Evolutionary conservation across 2,329 filamentous ascomycete species (phyloP), one percentile per base, ranked within the genome.

Genomic region (Fusarium napiforme): DNA sequence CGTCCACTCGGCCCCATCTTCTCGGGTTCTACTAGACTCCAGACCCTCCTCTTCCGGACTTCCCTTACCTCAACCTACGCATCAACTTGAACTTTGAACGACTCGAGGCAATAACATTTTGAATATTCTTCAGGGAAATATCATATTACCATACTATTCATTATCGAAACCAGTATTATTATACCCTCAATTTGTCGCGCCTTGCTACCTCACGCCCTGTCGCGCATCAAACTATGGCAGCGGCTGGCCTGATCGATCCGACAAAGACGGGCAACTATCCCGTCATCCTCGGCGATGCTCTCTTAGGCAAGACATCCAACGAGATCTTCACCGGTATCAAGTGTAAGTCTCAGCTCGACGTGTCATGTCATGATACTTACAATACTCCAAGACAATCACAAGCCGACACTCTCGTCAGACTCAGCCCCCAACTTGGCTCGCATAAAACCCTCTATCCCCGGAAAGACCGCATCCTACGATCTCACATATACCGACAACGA

Each of bases 191-290:
- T 30, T n/a, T 19, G 23, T 49, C 11, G 10, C 28, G n/a, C 21
- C 23, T 32, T 26, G 49, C 28, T 21, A 36, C 37, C 37, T 37
- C 45, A 47, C 53, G 26, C n/a, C n/a, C 37, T 23, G 26, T 64
- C 58, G 61, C 60, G 61, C 59, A 61, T 49, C 63, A 59, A 67
- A 69, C 60, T 37, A 69, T 69, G 67, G 80, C 76, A 46, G 63
- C 67, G 72, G 65, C 79, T 79, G 83, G 79, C 74, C 78, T 86
- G 61, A 85, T 91, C 66, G 89, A 92, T 81, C 88, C 89, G 69
- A 90, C 89, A 61, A 87, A 89, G 80, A 83, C 85, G 66, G 89
- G 85, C 65, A 89, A 89, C 77, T 92, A 91, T 77, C 90, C 89
- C 56, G 87, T 92, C 63, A 85, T 92, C 52, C 84, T 92, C 49